Conservation (phyloP, 371 early-diverging fungal genomes). For the Smittium culicis region DNA sequence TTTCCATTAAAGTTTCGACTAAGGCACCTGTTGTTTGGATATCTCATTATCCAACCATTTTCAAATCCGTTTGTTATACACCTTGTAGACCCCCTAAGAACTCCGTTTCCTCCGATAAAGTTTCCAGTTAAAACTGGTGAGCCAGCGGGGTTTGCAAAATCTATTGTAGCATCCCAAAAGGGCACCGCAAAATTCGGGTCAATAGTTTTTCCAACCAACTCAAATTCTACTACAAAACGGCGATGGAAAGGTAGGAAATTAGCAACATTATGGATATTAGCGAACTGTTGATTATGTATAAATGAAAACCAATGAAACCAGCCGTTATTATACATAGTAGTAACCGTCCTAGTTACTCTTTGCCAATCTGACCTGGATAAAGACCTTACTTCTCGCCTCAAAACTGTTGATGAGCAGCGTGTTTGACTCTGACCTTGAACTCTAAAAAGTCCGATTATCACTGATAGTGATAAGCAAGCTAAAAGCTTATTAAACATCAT, state of each 20-base stretch:
- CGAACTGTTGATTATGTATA: constrained; percentile 18
- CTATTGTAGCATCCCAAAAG: constrained; percentile 33
- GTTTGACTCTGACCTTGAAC: too few species aligned
- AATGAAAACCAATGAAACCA: constrained; percentile 22
- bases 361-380: constrained; percentile 22
- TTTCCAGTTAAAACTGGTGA: constrained; percentile 16
- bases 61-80: constrained; percentile 24
- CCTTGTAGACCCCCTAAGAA: not conserved
- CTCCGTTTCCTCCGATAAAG: constrained; percentile 24
- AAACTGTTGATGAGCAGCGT: constrained; percentile 7
- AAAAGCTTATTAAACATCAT: too few species aligned
- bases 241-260: constrained; percentile 33
- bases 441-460: too few species aligned
- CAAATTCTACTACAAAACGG: constrained; percentile 25
- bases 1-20: constrained; percentile 23
- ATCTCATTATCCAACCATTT: constrained; percentile 16
- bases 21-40: constrained; percentile 29
- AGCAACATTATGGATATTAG: constrained; percentile 19
- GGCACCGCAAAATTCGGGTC: constrained; percentile 34
- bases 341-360: constrained; percentile 15
- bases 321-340: constrained; percentile 24
- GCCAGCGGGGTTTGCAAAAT: constrained; percentile 17
- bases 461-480: too few species aligned
- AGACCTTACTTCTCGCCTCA: constrained; percentile 33
- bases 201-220: constrained; percentile 25